Percentiles rank a stretch among this genome's conserved stretches.
These are phyloP conservation scores for Falciphora oryzae DNA, from an alignment of 2,329 filamentous ascomycete genomes.

Conservation along the genomic window DNA sequence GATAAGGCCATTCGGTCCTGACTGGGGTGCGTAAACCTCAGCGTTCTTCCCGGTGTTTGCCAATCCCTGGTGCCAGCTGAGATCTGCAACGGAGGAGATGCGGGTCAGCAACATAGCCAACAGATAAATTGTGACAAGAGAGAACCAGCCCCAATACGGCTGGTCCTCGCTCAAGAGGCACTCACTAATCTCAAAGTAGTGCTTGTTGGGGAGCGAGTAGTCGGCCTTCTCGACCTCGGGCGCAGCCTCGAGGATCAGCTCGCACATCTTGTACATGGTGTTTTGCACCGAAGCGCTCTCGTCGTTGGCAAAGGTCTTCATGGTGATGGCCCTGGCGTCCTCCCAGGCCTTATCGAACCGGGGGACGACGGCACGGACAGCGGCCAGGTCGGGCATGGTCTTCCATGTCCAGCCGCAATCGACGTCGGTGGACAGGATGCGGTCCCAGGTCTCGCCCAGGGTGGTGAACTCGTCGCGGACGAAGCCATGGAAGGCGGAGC, in stretches of 20 bases:
- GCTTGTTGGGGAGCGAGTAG: slow-evolving; percentile 92
- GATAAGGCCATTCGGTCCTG: slow-evolving; percentile 90
- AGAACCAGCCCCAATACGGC: not conserved
- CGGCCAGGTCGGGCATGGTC: slow-evolving; percentile 57
- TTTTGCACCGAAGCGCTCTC: slow-evolving; percentile 89
- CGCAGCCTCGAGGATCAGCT: slow-evolving; percentile 72
- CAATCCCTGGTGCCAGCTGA: slow-evolving; percentile 92
- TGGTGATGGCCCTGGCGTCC: slow-evolving; percentile 74
- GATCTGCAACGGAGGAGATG: slow-evolving; percentile 40
- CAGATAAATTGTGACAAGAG: not conserved
- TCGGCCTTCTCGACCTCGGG: slow-evolving; percentile 67
- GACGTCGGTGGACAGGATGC: slow-evolving; percentile 90
- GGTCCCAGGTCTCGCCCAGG: slow-evolving; percentile 85
- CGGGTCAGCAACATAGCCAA: not conserved
- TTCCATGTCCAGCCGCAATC: slow-evolving; percentile 85
- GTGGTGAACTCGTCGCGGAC: slow-evolving; percentile 90
- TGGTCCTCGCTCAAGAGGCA: too few relatives aligned
- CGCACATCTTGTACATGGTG: slow-evolving; percentile 99
- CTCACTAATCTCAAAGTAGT: slow-evolving; percentile 89
- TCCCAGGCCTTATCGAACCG: slow-evolving; percentile 77
- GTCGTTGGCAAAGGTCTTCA: slow-evolving; percentile 86
- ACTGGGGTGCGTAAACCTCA: slow-evolving; percentile 91
- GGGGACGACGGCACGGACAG: slow-evolving; percentile 56
- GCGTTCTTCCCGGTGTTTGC: slow-evolving; percentile 96
- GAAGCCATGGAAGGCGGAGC: slow-evolving; percentile 93